Base-by-base conservation (phyloP, 2,329 filamentous ascomycete species). In the Xylaria multiplex region DNA sequence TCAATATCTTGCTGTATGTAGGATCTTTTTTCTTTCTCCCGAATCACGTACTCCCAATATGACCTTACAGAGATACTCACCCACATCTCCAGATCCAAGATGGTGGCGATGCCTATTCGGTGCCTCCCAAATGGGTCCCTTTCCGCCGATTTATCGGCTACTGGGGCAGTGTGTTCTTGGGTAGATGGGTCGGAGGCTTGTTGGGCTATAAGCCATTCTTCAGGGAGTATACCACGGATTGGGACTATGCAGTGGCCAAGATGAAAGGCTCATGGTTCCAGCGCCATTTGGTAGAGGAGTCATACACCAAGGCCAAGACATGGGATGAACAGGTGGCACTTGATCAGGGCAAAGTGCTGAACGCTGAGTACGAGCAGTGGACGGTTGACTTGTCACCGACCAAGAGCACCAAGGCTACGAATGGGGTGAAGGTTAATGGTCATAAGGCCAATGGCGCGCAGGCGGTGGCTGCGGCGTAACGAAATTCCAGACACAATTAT, bases 161-260 rank as follows among this genome's bases (percentile, higher is more conserved):
- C 45, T 72, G 68, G 59, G 61, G 67, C 3, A 70, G 73, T 14
- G 67, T 80, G 5, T 61, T 76, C 4, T 19, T 80, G 7, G 78
- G 78, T 5, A 69, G 78, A 35, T 80, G 77, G 75, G 59, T 79
- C 27, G 78, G 78, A 1, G 74, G 75, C 2, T 43, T 80, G 49
- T 67, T 79, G 16, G 79, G 78, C 4, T 80, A 79, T 65, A 73
- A 78, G 69, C 78, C 78, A 0, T 80, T 74, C 62, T 76, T 74
- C 67, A 70, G 61, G 16, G 73, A 79, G 65, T 80, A 76, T 67
- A 79, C 75, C 1, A 76, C 73, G 5, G 78, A 80, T 46, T 80
- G 78, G 78, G 76, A 77, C 30, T 63, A 59, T n/a, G 77, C 77
- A 1, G 71, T 72, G 37, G 56, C 67, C n/a, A 75, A 76, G 65